Evolutionary conservation across 2,329 filamentous ascomycete genomes (phyloP).

Genomic region (Xylaria digitata): DNA sequence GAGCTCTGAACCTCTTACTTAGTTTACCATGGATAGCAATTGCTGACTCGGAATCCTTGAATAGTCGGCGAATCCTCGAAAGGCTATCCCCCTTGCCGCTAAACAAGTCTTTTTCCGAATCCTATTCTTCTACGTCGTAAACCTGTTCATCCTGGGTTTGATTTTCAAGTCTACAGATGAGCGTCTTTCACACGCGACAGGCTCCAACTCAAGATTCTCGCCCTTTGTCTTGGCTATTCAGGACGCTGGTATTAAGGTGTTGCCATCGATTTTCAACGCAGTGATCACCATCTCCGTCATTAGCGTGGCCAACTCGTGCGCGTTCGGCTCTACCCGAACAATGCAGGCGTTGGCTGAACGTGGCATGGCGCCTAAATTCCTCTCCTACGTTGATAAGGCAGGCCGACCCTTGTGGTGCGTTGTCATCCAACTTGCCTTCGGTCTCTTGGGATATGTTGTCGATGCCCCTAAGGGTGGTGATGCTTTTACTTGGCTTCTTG

Average conservation of each 20-base stretch:
- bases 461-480: constrained; percentile 55
- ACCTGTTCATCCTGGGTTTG: constrained; percentile 64
- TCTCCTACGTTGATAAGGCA: constrained; percentile 70
- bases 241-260: constrained; percentile 61
- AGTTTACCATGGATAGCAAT: not conserved
- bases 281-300: constrained; percentile 65
- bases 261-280: constrained; percentile 65
- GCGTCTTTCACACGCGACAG: constrained; percentile 54
- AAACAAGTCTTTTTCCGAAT: constrained; percentile 68
- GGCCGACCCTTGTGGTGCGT: constrained; percentile 70
- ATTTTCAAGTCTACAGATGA: constrained; percentile 58
- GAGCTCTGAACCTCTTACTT: not conserved
- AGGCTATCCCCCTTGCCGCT: constrained; percentile 61
- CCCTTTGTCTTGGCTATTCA: constrained; percentile 65
- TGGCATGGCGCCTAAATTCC: constrained; percentile 65
- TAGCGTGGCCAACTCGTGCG: constrained; percentile 63
- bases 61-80: constrained; percentile 58
- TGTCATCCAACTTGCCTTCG: constrained; percentile 64
- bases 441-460: constrained; percentile 69
- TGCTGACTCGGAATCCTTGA: not conserved
- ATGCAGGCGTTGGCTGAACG: constrained; percentile 62
- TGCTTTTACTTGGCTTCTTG: constrained; percentile 74
- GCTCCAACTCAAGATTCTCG: constrained; percentile 58
- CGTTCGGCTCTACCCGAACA: constrained; percentile 63
- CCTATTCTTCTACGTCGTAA: constrained; percentile 63